These are phyloP conservation scores for Corylus avellana DNA, from an alignment of 306 rosid species.

Conservation along the genomic window DNA sequence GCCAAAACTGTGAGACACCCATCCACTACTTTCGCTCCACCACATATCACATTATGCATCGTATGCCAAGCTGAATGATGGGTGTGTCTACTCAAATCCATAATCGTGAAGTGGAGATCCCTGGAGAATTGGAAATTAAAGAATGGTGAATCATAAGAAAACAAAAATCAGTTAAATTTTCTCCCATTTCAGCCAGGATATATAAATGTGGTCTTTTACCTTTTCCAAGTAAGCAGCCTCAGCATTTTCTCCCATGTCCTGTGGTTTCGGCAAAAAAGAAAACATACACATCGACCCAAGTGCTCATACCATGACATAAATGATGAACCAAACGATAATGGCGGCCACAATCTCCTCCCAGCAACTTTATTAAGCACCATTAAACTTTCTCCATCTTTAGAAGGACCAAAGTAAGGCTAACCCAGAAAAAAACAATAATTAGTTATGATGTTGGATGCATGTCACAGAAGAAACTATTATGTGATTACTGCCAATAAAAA, in stretches of 20 bases:
- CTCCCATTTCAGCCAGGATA: background rate
- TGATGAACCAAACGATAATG: constrained; percentile 56
- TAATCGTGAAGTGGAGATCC: constrained; percentile 46
- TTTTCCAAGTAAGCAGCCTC: constrained; percentile 46
- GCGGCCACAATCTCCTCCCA: constrained; percentile 70
- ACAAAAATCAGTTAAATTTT: background rate
- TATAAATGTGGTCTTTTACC: constrained; percentile 38
- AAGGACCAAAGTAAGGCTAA: constrained; percentile 71
- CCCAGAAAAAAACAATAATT: background rate
- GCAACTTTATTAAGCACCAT: constrained; percentile 54
- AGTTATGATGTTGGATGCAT: background rate
- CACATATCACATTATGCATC: constrained; percentile 88
- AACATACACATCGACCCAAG: constrained; percentile 71
- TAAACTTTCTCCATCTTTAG: constrained; percentile 44
- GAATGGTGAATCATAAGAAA: background rate
- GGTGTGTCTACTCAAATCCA: constrained; percentile 72
- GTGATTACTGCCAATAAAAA: background rate
- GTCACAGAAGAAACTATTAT: background rate
- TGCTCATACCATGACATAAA: constrained; percentile 93
- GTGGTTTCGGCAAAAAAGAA: constrained; percentile 72
- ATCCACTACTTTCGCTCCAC: constrained; percentile 59
- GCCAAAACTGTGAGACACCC: constrained; percentile 45
- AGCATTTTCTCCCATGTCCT: constrained; percentile 63
- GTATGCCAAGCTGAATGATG: constrained; percentile 92
- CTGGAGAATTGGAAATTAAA: constrained; percentile 22